Base-by-base conservation (phyloP, 306 rosid genomes). In the Datisca glomerata region DNA sequence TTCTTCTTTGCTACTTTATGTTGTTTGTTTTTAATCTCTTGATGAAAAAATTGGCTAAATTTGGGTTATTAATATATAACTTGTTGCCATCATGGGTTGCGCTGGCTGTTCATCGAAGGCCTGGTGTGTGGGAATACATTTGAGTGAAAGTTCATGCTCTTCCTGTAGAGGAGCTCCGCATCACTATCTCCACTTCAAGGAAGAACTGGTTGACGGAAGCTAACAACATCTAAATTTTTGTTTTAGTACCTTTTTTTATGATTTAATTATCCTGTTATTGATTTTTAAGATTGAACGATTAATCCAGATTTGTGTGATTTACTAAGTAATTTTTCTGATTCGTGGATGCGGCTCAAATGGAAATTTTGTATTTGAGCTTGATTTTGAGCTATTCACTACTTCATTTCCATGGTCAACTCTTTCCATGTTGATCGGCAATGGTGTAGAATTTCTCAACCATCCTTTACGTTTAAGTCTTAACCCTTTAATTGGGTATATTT, bases 301-400 rank as follows among this genome's bases (percentile, higher is more conserved):
- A n/a, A n/a, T n/a, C n/a, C n/a, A n/a, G n/a, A n/a, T n/a, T n/a
- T n/a, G n/a, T n/a, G n/a, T n/a, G n/a, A n/a, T n/a, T n/a, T 4
- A 12, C 3, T 19, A 7, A 13, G 20, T 18, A 16, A 4, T 13
- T 21, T 41, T 48, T 7, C 31, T 2, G 41, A 22, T n/a, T n/a
- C n/a, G n/a, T n/a, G n/a, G n/a, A n/a, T n/a, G n/a, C n/a, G n/a
- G n/a, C n/a, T n/a, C n/a, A n/a, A n/a, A n/a, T n/a, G n/a, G n/a
- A n/a, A n/a, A n/a, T n/a, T n/a, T n/a, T n/a, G n/a, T n/a, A n/a
- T 93, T 89, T 35, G 97, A 89, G 67, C 72, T 89, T 83, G 97
- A 89, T 71, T 89, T 89, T 53, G 95, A 80, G 47, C 97, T 95
- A 12, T 89, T 89, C 49, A 41, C 43, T 17, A 91, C 93, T 7